Conservation (phyloP, 2,329 filamentous ascomycete species). For the Macrophomina phaseolina region DNA sequence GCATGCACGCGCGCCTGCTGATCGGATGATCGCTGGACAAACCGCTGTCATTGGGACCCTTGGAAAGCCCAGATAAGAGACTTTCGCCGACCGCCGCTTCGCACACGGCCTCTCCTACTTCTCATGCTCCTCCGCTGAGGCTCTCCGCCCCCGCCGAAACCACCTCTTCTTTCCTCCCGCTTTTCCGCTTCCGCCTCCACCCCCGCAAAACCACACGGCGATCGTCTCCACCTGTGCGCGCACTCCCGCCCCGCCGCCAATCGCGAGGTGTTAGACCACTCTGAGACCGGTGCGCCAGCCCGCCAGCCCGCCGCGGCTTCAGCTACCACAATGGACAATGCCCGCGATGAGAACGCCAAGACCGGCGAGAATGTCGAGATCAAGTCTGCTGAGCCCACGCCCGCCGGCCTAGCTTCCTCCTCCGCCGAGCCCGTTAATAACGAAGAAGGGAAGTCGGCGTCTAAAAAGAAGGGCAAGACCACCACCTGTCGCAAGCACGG, state of each 20-base stretch:
- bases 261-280: background rate
- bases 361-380: constrained; percentile 9
- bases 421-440: constrained; percentile 26
- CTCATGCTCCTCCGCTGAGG: background rate
- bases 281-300: constrained; percentile 4
- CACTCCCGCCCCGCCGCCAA: constrained; percentile 4
- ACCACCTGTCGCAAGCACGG: constrained; percentile 6
- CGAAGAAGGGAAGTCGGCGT: constrained; percentile 25
- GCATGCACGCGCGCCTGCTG: constrained; percentile 4
- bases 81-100: background rate
- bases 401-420: background rate
- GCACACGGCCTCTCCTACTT: background rate
- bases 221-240: constrained; percentile 11
- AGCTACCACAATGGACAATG: constrained; percentile 26
- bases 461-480: constrained; percentile 28
- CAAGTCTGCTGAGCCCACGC: constrained; percentile 6
- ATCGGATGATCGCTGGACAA: constrained; percentile 10
- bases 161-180: background rate
- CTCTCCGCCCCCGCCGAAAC: background rate
- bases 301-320: background rate
- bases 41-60: background rate
- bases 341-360: constrained; percentile 17
- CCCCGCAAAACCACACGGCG: constrained; percentile 3
- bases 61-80: background rate
- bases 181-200: constrained; percentile 11